Evolutionary conservation across 495 filamentous ascomycete species (phyloP), one percentile per base, ranked within the genome.

Genomic region (Ascodesmis nigricans): DNA sequence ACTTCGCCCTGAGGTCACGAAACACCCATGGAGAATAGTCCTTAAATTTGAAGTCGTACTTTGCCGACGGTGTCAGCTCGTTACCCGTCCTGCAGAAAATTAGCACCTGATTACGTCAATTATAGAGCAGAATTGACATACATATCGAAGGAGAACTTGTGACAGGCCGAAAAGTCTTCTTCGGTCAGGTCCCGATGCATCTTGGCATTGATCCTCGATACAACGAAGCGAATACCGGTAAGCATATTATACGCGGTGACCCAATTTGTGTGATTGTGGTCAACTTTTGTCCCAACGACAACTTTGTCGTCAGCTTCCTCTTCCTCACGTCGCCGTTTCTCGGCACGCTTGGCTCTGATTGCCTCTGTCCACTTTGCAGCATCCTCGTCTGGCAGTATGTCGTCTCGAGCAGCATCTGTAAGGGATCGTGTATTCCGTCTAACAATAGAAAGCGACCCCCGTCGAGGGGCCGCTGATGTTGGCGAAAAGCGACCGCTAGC

Each of bases 1-100:
- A 99, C 45, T 73, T 79, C 11, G 75, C 62, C 34, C 87, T 75
- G 37, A 99, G 64, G 56, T 84, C 76, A 46, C 87, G 78, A 58
- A 99, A 99, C 22, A 99, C 87, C 83, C 84, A 95, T 20, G 87
- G 87, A 11, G 87, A 87, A 55, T 99, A 99, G 56, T 99, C 87
- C 56, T 99, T 99, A 61, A 99, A 99, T 54, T 99, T 99, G 69
- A 95, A 99, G 58, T 99, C 87, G 62, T 99, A 99, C 59, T 95
- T 95, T 43, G 90, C 83, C 36, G 83, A 92, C 14, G 87, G 87
- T 11, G 90, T 91, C 49, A 99, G 61, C 57, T 99, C 87, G 55
- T 92, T 92, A 35, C 87, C 87, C 40, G 84, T 91, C 47, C 78
- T 81, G 45, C 22, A 14, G 23, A 9, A 1, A 1, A 23, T 31